Base-by-base conservation (phyloP, 495 filamentous ascomycete genomes). In the Lineolata rhizophorae region DNA sequence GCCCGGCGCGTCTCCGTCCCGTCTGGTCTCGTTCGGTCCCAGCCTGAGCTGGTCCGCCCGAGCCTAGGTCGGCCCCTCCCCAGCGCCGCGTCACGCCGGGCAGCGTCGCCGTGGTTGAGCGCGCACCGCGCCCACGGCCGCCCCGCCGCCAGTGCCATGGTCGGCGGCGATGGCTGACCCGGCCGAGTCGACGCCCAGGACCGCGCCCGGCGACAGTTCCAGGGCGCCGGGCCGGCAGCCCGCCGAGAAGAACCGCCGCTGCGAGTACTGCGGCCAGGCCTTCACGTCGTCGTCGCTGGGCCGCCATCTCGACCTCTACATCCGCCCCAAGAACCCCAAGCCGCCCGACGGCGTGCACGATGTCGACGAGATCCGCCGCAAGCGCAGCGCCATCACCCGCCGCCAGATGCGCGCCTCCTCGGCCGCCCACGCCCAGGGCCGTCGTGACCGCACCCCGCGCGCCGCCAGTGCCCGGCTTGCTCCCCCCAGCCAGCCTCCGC, bases 281-380 rank as follows among this genome's bases (percentile, higher is more conserved):
- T 93, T 91, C 42, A 93, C 83, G 2, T 91, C 83, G 5, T 91
- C 82, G 4, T 87, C 80, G 2, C 62, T 93, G n/a, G 83, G 83
- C 16, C 75, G 83, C 22, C 83, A 93, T 55, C 65, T 92, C 17
- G 83, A 93, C 47, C 64, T 87, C 20, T 92, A 83, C 48, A 75
- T 92, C 38, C 79, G 77, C 47, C 71, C 75, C 41, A 84, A 78
- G 53, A 91, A 92, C 46, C 71, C 74, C 3, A 81, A 78, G 44
- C 57, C 70, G 1, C 64, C 80, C 2, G 83, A 93, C 52, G 82
- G 81, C 5, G 45, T 90, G 27, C 83, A 93, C 52, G 63, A 90
- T 55, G 75, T 91, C 19, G 77, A 82, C 4, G 77, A 76, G 51
- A 93, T 93, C 47, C 62, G 68, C 43, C 75, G 72, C 48, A 58